Evolutionary conservation across 108 stramenopile species (phyloP).

Genomic region (Stephanodiscus triporus): DNA sequence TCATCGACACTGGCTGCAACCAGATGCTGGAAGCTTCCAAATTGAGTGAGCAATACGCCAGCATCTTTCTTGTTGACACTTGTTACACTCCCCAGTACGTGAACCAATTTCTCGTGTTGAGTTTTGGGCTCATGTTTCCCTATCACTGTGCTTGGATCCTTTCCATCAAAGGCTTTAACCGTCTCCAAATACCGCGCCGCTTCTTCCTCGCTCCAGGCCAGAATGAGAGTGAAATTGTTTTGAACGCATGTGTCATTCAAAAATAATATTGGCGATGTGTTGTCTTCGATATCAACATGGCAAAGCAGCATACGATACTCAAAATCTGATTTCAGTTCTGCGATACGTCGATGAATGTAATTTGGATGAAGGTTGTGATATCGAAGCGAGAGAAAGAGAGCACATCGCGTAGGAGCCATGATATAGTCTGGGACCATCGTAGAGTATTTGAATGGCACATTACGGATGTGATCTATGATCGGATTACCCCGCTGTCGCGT

Average conservation of each 20-base stretch:
- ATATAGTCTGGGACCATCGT: conserved; percentile 84
- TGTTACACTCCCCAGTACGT: conserved; percentile 63
- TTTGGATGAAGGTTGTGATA: conserved; percentile 79
- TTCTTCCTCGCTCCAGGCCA: conserved; percentile 88
- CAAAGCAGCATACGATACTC: conserved; percentile 77
- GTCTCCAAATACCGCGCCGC: conserved; percentile 94
- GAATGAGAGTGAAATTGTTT: conserved; percentile 77
- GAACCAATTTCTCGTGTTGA: conserved; percentile 59
- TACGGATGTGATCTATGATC: conserved; percentile 67
- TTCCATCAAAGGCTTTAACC: conserved; percentile 90
- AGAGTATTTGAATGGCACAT: conserved; percentile 72
- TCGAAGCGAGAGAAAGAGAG: conserved; percentile 72
- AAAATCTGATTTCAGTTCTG: conserved; percentile 77
- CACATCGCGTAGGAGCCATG: conserved; percentile 66
- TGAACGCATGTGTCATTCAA: conserved; percentile 80
- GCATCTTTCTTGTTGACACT: conserved; percentile 88
- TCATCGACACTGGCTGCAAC: conserved; percentile 73
- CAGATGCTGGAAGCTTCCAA: conserved; percentile 62
- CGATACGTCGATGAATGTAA: conserved; percentile 71
- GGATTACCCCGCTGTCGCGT: conserved; percentile 82
- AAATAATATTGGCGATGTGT: conserved; percentile 62
- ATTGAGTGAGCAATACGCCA: conserved; percentile 62
- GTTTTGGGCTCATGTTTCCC: conserved; percentile 70
- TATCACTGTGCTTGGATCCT: conserved; percentile 79
- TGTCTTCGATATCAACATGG: conserved; percentile 91